Evolutionary conservation across 345 rosid genomes (phyloP), one percentile per base, ranked within the genome.

Genomic region (Salix brachista): DNA sequence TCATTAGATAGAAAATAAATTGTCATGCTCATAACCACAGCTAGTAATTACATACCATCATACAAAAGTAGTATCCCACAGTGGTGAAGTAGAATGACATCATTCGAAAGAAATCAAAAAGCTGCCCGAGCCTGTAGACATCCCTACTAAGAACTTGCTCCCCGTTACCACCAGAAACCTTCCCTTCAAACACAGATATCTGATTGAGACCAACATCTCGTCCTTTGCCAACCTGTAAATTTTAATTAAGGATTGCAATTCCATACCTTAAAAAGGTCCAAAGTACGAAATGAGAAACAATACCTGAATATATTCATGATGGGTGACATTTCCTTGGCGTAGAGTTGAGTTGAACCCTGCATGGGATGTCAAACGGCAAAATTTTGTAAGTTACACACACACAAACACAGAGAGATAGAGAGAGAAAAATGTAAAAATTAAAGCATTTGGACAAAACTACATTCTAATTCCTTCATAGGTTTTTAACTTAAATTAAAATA

Each of bases 131-230:
- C 86, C 99, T 90, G 91, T 93, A 96, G 52, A 93, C 87, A 81
- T 96, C 99, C 78, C 99, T 91, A 76, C 99, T 96, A 75, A 96
- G 97, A 85, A 96, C 96, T 87, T 96, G 99, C 84, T 93, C 99
- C 17, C 99, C 99, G 52, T 96, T 96, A 73, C 99, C 99, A 83
- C 97, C 94, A 77, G 99, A 93, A 66, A 93, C 99, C 87, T 96
- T 96, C 75, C 99, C 99, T 86, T 96, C 99, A 86, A 96, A 96
- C 41, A 96, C 62, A 79, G 99, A 94, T 82, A 96, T 96, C 87
- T 96, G 99, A 86, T 96, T 96, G 80, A 96, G 92, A 78, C 99
- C 99, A 73, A 96, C 99, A 84, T 96, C 99, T 80, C 96, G 82
- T 77, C 99, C 99, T 89, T 96, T 96, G 68, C 99, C 99, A 65